phyloP scores from a whole-genome alignment of 257 asterid species.

The Scutellaria barbata region DNA sequence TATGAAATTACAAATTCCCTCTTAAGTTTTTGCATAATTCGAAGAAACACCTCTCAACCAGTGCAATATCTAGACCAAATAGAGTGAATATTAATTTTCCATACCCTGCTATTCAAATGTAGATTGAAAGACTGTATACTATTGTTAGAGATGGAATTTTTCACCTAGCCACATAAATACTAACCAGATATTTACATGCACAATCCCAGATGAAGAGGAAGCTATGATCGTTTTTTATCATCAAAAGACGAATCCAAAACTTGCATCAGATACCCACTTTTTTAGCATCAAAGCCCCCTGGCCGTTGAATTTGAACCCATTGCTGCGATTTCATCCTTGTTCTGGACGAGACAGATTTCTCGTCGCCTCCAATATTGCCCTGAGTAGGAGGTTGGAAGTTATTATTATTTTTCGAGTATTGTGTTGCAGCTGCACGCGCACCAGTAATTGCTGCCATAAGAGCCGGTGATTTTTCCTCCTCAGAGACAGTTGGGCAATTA shows the following conservation, averaged over 20 bases:
- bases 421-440: conserved; percentile 84
- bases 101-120: too few species aligned
- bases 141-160: too few species aligned
- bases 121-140: too few species aligned
- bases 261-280: background rate
- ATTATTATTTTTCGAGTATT: conserved; percentile 52
- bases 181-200: conserved; percentile 4
- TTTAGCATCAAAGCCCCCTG: background rate
- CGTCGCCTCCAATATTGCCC: conserved; percentile 6
- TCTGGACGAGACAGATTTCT: conserved; percentile 41
- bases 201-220: background rate
- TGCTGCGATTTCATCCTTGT: conserved; percentile 35
- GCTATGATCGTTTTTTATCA: too few species aligned
- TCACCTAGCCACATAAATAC: background rate
- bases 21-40: too few species aligned
- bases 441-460: conserved; percentile 78
- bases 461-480: conserved; percentile 50
- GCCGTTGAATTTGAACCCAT: conserved; percentile 5
- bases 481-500: conserved; percentile 36
- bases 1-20: too few species aligned
- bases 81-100: too few species aligned
- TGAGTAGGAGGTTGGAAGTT: conserved; percentile 15
- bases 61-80: too few species aligned
- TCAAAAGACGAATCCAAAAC: background rate
- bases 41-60: too few species aligned